A percentile compares a stretch with the other conserved stretches of the same genome.
These are phyloP conservation scores for Phialophora verrucosa DNA, from an alignment of 2,329 filamentous ascomycete genomes.

Conservation along the genomic window DNA sequence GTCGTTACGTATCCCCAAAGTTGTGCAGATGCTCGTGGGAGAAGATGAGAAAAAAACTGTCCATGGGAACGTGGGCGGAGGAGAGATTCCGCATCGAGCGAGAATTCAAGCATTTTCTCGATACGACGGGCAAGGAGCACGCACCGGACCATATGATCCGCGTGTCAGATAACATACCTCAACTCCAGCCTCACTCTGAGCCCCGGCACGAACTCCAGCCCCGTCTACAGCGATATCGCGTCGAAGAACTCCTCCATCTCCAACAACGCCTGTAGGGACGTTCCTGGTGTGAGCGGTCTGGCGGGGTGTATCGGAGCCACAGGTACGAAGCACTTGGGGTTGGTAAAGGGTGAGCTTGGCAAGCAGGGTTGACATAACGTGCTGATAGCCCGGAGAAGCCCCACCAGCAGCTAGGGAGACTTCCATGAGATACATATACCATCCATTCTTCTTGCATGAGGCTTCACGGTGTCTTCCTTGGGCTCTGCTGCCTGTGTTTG, in stretches of 20 bases:
- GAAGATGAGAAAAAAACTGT: conserved; percentile 1
- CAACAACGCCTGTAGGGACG: background rate
- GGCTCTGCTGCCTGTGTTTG: background rate
- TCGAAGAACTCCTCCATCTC: background rate
- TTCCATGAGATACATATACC: background rate
- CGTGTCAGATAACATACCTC: background rate
- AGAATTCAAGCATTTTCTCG: background rate
- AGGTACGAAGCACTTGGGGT: background rate
- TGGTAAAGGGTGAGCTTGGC: background rate
- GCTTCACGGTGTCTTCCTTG: background rate
- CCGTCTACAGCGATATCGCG: background rate
- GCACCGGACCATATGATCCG: background rate
- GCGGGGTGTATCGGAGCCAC: background rate
- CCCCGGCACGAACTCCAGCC: background rate
- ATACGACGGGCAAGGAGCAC: background rate
- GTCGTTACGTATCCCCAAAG: background rate
- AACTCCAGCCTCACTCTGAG: background rate
- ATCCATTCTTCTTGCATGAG: background rate
- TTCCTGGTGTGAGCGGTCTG: background rate
- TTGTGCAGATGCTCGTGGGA: conserved; percentile 6
- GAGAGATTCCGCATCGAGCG: conserved; percentile 1
- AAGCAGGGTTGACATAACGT: background rate
- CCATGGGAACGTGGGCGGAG: background rate
- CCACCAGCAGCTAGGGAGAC: background rate
- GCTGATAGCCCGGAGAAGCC: background rate